These are phyloP conservation scores for Trifolium fragiferum DNA, from an alignment of 306 rosid species.

Conservation along the genomic window DNA sequence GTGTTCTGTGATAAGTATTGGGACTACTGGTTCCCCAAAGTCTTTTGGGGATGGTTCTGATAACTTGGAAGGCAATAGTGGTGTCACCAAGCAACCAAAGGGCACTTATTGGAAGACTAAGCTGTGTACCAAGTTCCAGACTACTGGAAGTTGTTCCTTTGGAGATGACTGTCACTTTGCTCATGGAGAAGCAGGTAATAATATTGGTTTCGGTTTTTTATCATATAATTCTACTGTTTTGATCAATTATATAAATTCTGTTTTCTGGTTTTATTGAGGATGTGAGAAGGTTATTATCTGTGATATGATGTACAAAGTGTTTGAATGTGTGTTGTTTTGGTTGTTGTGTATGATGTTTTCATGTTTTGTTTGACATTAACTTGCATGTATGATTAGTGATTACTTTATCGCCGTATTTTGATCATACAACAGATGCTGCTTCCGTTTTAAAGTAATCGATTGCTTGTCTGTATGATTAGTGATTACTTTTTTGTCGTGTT, in stretches of 20 bases:
- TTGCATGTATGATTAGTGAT: neutral
- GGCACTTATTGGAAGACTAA: slow-evolving; percentile 67
- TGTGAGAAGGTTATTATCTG: slow-evolving; percentile 8
- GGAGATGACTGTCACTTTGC: slow-evolving; percentile 90
- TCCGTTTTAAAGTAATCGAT: neutral
- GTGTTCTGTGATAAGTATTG: slow-evolving; percentile 76
- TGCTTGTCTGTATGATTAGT: slow-evolving; percentile 5
- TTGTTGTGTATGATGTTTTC: slow-evolving; percentile 13
- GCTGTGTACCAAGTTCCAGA: slow-evolving; percentile 79
- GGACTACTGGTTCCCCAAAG: slow-evolving; percentile 61
- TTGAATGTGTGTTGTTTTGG: slow-evolving; percentile 13
- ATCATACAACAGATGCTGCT: neutral
- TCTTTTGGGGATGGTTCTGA: slow-evolving; percentile 47
- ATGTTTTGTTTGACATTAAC: slow-evolving; percentile 8
- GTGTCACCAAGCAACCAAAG: slow-evolving; percentile 10
- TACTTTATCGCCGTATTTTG: neutral
- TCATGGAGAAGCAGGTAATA: slow-evolving; percentile 86
- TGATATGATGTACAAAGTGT: slow-evolving; percentile 2
- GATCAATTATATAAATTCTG: slow-evolving; percentile 14
- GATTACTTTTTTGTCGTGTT: neutral
- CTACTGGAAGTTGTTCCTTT: slow-evolving; percentile 73
- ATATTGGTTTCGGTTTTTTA: slow-evolving; percentile 17
- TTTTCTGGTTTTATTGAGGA: slow-evolving; percentile 14
- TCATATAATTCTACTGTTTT: neutral
- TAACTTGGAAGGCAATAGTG: slow-evolving; percentile 54